phyloP scores from a whole-genome alignment of 2,329 filamentous ascomycete genomes.

The Trichoderma gracile region DNA sequence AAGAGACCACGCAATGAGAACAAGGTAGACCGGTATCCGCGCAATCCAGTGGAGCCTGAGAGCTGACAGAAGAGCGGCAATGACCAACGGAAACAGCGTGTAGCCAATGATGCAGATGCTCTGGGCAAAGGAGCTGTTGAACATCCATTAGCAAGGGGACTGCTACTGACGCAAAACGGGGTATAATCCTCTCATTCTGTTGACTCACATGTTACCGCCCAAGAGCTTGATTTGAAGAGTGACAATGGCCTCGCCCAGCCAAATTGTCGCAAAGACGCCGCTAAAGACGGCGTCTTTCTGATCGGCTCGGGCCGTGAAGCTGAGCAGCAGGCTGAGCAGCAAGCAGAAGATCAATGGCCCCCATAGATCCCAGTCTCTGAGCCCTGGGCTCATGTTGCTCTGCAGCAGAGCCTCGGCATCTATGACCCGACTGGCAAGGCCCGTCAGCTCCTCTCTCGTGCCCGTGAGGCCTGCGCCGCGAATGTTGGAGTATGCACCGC shows the following conservation, averaged over 20 bases:
- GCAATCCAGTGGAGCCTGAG: constrained; percentile 76
- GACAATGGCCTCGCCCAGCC: constrained; percentile 94
- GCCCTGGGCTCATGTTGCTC: constrained; percentile 80
- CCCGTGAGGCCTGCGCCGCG: constrained; percentile 59
- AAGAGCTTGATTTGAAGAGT: constrained; percentile 97
- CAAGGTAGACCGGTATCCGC: constrained; percentile 85
- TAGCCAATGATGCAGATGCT: constrained; percentile 98
- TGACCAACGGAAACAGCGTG: constrained; percentile 93
- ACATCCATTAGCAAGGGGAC: constrained; percentile 29
- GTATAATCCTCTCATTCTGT: background rate
- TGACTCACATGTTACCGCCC: constrained; percentile 90
- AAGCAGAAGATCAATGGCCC: constrained; percentile 94
- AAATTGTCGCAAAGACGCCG: constrained; percentile 93
- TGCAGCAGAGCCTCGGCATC: constrained; percentile 63
- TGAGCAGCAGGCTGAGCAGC: constrained; percentile 82
- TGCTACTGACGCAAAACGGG: too few species aligned
- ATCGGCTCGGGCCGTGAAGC: constrained; percentile 72
- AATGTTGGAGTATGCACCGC: constrained; percentile 63
- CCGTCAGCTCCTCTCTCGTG: constrained; percentile 62
- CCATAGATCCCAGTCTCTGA: constrained; percentile 98
- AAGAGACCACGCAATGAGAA: constrained; percentile 88
- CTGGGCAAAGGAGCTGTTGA: constrained; percentile 86
- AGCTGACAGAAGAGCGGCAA: constrained; percentile 86
- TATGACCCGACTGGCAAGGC: constrained; percentile 62
- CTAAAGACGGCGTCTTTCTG: constrained; percentile 92